Conservation (phyloP, 805 yeast genomes). For the Cyberlindnera mrakii region DNA sequence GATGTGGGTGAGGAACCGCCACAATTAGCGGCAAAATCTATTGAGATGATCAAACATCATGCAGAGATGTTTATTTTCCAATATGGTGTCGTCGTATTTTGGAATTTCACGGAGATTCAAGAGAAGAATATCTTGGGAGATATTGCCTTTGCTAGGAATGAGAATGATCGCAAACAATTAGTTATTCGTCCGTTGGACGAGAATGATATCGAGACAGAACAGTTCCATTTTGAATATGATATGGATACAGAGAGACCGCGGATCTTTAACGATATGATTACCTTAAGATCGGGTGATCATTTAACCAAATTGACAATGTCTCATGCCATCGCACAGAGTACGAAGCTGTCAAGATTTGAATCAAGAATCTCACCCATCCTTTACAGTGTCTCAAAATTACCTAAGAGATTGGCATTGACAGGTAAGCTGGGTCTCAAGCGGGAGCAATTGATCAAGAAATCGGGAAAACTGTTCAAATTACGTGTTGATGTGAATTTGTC, state of each 20-base stretch:
- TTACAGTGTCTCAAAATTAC: conserved; percentile 81
- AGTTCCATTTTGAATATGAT: conserved; percentile 44
- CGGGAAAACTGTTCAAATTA: conserved; percentile 84
- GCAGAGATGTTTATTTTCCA: conserved; percentile 87
- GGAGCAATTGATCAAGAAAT: conserved; percentile 77
- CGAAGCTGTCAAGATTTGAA: conserved; percentile 86
- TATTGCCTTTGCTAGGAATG: conserved; percentile 46
- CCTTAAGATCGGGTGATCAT: conserved; percentile 86
- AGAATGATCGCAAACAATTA: conserved; percentile 41
- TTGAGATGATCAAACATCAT: conserved; percentile 34
- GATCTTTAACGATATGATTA: conserved; percentile 91
- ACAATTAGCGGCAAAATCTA: conserved; percentile 11
- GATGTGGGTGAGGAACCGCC: conserved; percentile 20
- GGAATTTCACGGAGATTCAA: conserved; percentile 92
- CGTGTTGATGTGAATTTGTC: conserved; percentile 91
- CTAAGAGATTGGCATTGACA: conserved; percentile 83
- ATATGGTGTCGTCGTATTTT: conserved; percentile 95
- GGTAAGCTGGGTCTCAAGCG: conserved; percentile 83
- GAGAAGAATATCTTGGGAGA: conserved; percentile 94
- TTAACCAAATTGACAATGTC: conserved; percentile 88
- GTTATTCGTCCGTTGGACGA: conserved; percentile 74
- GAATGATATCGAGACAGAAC: conserved; percentile 90
- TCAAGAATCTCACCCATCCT: conserved; percentile 82
- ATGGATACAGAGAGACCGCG: conserved; percentile 56
- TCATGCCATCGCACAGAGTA: conserved; percentile 95